A percentile compares a stretch with the other conserved stretches of the same genome.
phyloP scores from a whole-genome alignment of 164 flowering plant genomes.

The Dillenia turbinata region DNA sequence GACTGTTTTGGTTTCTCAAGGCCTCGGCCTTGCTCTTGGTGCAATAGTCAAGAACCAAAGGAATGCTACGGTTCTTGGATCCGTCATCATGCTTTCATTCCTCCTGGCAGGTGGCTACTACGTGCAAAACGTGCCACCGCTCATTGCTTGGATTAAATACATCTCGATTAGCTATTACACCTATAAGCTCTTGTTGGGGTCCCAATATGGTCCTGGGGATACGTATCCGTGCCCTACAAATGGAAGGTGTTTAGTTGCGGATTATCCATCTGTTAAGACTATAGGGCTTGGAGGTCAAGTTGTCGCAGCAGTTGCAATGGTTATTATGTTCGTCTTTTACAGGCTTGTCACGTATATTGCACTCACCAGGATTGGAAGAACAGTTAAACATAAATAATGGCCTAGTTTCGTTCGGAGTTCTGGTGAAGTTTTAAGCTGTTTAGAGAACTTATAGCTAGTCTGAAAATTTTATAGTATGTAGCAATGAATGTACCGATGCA shows the following conservation, averaged over 20 bases:
- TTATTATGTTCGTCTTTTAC: slow-evolving; percentile 52
- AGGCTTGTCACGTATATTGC: slow-evolving; percentile 65
- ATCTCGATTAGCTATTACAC: slow-evolving; percentile 44
- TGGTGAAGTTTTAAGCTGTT: background rate
- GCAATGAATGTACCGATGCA: too few relatives aligned
- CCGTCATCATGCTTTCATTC: slow-evolving; percentile 54
- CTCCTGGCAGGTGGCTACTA: slow-evolving; percentile 63
- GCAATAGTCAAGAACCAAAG: slow-evolving; percentile 61
- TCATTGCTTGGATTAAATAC: slow-evolving; percentile 66
- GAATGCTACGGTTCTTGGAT: slow-evolving; percentile 44
- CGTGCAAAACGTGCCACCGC: slow-evolving; percentile 60
- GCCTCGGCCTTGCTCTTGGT: slow-evolving; percentile 77
- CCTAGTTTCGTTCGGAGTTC: too few relatives aligned
- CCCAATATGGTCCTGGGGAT: slow-evolving; percentile 43
- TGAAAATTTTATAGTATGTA: too few relatives aligned
- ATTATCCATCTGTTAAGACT: slow-evolving; percentile 36
- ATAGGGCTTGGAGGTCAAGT: slow-evolving; percentile 40
- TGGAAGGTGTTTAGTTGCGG: slow-evolving; percentile 30
- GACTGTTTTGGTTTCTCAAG: slow-evolving; percentile 51
- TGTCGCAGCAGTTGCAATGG: slow-evolving; percentile 28
- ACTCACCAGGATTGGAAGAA: slow-evolving; percentile 53
- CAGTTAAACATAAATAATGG: background rate
- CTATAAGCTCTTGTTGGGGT: slow-evolving; percentile 48
- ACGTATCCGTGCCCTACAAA: slow-evolving; percentile 34
- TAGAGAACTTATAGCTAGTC: too few relatives aligned